phyloP scores from a whole-genome alignment of 1,284 basidiomycete genomes.

The Stygiomarasmius scandens region DNA sequence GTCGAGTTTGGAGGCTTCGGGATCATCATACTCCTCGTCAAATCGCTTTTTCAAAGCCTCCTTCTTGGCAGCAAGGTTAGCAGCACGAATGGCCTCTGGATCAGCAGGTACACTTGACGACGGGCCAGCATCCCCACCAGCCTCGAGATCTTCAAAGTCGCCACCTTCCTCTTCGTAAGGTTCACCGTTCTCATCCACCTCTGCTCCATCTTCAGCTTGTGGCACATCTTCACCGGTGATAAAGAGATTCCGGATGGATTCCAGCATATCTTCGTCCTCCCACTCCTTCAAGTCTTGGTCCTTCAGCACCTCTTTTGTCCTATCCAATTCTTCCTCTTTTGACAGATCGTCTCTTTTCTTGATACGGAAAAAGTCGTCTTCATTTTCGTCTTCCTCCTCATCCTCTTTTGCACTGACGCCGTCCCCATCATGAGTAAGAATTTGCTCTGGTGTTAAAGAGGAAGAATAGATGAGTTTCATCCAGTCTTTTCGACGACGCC shows the following conservation, averaged over 20 bases:
- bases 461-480: conserved; percentile 87
- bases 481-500: conserved; percentile 68
- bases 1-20: conserved; percentile 74
- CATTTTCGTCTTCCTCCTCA: conserved; percentile 24
- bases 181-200: conserved; percentile 48
- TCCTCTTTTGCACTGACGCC: conserved; percentile 12
- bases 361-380: conserved; percentile 75
- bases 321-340: conserved; percentile 67
- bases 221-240: conserved; percentile 72
- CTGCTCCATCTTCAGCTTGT: conserved; percentile 33
- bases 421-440: conserved; percentile 49
- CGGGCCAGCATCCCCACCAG: conserved; percentile 26
- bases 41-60: conserved; percentile 93
- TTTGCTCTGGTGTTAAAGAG: conserved; percentile 71
- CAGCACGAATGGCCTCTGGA: conserved; percentile 47
- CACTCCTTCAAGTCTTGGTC: conserved; percentile 67
- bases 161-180: conserved; percentile 37
- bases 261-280: conserved; percentile 83
- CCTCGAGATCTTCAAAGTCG: conserved; percentile 49
- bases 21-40: conserved; percentile 95
- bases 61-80: conserved; percentile 83
- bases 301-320: conserved; percentile 62
- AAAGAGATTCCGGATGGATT: conserved; percentile 87
- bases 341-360: conserved; percentile 37
- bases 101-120: conserved; percentile 24